Evolutionary conservation across 2,329 filamentous ascomycete genomes (phyloP).

Genomic region (Arthrobotrys entomopaga): DNA sequence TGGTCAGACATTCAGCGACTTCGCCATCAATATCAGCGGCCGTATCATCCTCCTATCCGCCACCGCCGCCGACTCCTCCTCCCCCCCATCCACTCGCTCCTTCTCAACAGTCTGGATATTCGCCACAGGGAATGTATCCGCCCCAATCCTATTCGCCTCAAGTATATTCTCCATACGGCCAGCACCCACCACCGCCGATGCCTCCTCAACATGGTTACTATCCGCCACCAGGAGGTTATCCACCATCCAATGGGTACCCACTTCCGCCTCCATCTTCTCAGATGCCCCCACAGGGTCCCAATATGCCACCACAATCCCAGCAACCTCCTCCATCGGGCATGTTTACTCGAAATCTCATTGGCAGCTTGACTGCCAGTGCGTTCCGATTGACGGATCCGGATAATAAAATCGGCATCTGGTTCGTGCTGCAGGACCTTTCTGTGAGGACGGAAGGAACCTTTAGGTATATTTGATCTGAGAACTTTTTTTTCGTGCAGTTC

Average conservation of each 20-base stretch:
- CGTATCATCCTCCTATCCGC: slow-evolving; percentile 79
- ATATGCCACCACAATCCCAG: slow-evolving; percentile 58
- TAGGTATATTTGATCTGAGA: slow-evolving; percentile 68
- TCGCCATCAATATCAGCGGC: slow-evolving; percentile 84
- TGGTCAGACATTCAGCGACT: slow-evolving; percentile 73
- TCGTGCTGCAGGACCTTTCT: slow-evolving; percentile 92
- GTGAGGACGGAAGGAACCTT: slow-evolving; percentile 93
- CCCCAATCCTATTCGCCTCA: slow-evolving; percentile 57
- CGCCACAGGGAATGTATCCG: slow-evolving; percentile 58
- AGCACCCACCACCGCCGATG: slow-evolving; percentile 56
- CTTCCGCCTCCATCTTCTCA: slow-evolving; percentile 52
- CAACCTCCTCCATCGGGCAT: slow-evolving; percentile 74
- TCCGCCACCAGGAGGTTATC: slow-evolving; percentile 48
- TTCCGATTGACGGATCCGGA: slow-evolving; percentile 81
- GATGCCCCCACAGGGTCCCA: slow-evolving; percentile 53
- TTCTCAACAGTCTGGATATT: slow-evolving; percentile 48
- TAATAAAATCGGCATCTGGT: slow-evolving; percentile 91
- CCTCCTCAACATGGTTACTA: slow-evolving; percentile 55
- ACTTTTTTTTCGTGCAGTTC: not conserved
- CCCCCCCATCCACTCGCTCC: slow-evolving; percentile 57
- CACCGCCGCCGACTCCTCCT: slow-evolving; percentile 61
- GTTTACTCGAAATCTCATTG: slow-evolving; percentile 95
- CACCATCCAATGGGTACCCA: slow-evolving; percentile 47
- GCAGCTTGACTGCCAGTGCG: slow-evolving; percentile 87
- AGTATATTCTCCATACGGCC: slow-evolving; percentile 55